phyloP scores from a whole-genome alignment of 2,329 filamentous ascomycete species.

The Penicillium sp. region DNA sequence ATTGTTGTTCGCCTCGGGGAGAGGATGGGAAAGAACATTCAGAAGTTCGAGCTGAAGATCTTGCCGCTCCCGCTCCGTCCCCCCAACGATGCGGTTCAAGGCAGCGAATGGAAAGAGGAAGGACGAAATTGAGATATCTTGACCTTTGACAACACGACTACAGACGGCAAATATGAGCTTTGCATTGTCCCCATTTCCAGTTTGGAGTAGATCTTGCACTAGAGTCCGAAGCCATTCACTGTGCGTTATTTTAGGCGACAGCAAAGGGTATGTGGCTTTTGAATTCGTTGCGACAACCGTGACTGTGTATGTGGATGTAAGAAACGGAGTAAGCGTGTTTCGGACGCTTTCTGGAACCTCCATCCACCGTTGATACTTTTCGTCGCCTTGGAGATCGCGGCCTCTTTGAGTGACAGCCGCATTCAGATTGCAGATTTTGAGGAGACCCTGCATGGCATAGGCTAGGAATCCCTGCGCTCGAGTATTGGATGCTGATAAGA shows the following conservation, averaged over 20 bases:
- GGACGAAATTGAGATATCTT: constrained; percentile 81
- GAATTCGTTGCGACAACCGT: constrained; percentile 60
- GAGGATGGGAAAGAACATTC: constrained; percentile 69
- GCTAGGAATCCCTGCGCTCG: constrained; percentile 88
- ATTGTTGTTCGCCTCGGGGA: constrained; percentile 56
- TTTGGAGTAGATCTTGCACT: constrained; percentile 79
- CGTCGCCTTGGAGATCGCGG: constrained; percentile 59
- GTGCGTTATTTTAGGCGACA: constrained; percentile 69
- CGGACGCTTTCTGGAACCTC: constrained; percentile 75
- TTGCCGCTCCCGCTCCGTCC: constrained; percentile 64
- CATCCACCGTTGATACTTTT: constrained; percentile 74
- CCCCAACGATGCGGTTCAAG: constrained; percentile 78
- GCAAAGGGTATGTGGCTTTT: constrained; percentile 75
- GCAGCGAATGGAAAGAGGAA: constrained; percentile 89
- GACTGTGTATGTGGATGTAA: constrained; percentile 80
- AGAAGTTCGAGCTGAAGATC: constrained; percentile 74
- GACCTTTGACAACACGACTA: constrained; percentile 78
- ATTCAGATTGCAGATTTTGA: constrained; percentile 75
- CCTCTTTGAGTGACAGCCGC: constrained; percentile 57
- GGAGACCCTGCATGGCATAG: constrained; percentile 89
- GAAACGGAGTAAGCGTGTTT: constrained; percentile 83
- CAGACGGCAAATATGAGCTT: constrained; percentile 79
- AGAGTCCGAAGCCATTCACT: constrained; percentile 80
- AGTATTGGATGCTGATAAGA: constrained; percentile 86
- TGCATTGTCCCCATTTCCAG: constrained; percentile 73